These are phyloP conservation scores for Fusarium concolor DNA, from an alignment of 2,329 filamentous ascomycete genomes.

Conservation along the genomic window DNA sequence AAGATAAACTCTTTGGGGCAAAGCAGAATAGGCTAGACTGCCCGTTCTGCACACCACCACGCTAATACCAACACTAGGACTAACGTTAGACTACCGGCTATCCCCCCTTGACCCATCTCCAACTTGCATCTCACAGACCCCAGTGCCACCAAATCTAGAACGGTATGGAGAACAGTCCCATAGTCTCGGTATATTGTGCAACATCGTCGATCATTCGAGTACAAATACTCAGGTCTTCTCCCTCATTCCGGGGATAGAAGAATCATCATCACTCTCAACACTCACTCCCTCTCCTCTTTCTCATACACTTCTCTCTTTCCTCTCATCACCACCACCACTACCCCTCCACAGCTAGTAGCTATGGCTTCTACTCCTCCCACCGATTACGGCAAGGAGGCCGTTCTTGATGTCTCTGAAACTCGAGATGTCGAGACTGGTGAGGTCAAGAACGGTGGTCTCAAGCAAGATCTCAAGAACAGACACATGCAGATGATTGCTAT, in stretches of 20 bases:
- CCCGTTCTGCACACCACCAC: constrained; percentile 37
- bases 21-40: constrained; percentile 29
- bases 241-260: constrained; percentile 19
- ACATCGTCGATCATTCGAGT: constrained; percentile 20
- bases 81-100: constrained; percentile 2
- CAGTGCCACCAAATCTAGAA: constrained; percentile 38
- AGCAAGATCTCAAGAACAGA: constrained; percentile 78
- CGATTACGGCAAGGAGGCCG: constrained; percentile 39
- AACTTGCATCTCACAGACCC: constrained; percentile 6
- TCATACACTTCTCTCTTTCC: constrained; percentile 7
- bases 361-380: constrained; percentile 35
- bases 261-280: constrained; percentile 37
- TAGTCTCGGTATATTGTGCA: constrained; percentile 13
- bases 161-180: constrained; percentile 11
- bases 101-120: constrained; percentile 17
- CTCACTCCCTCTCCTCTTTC: neutral
- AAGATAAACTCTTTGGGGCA: constrained; percentile 30
- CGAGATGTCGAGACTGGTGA: constrained; percentile 39
- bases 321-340: neutral
- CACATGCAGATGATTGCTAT: constrained; percentile 99
- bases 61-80: neutral
- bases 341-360: constrained; percentile 1
- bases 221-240: constrained; percentile 31
- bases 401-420: constrained; percentile 27
- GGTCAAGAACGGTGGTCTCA: constrained; percentile 36